These are phyloP conservation scores for Metarhizium album DNA, from an alignment of 2,329 filamentous ascomycete genomes.

Conservation along the genomic window DNA sequence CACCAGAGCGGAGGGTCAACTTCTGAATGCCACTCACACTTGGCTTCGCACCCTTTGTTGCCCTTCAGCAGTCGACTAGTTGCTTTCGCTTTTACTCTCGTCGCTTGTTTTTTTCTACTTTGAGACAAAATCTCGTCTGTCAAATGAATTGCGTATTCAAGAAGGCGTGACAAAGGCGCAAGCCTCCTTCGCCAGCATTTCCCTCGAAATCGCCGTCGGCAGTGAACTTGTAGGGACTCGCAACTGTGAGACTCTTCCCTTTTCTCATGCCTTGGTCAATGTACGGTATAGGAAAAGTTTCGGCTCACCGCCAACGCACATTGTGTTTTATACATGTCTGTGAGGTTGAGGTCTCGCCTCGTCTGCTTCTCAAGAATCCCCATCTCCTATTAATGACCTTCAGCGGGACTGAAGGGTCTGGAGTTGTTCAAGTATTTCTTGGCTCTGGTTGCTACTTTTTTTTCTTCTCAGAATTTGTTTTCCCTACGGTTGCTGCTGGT, in stretches of 20 bases:
- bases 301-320: neutral
- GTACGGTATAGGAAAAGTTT: neutral
- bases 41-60: neutral
- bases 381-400: neutral
- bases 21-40: conserved; percentile 23
- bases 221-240: neutral
- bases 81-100: neutral
- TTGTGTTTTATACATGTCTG: neutral
- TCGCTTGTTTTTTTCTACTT: neutral
- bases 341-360: neutral
- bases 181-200: neutral
- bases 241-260: neutral
- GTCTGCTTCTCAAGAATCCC: neutral
- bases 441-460: neutral
- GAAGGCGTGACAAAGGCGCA: neutral
- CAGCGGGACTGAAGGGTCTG: neutral
- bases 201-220: neutral
- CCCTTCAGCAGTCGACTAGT: neutral
- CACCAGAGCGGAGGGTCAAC: conserved; percentile 50
- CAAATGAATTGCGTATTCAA: neutral
- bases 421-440: neutral
- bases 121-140: neutral
- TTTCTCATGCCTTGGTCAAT: neutral
- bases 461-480: neutral
- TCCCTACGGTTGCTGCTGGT: neutral